Base-by-base conservation (phyloP, 345 rosid species). In the Excoecaria agallocha region DNA sequence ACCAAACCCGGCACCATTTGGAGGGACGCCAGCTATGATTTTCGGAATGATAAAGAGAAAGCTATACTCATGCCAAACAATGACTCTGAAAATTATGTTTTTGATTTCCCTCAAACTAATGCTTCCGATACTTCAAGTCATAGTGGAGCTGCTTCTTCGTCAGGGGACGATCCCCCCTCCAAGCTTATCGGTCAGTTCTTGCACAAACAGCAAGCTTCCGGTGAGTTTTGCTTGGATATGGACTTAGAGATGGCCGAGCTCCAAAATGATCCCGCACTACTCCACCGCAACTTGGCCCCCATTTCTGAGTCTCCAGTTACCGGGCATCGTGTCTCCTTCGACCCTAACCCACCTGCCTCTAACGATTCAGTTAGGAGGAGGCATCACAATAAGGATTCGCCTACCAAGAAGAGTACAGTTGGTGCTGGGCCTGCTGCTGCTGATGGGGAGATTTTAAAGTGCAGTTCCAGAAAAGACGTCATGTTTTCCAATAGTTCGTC, bases 191-290 rank as follows among this genome's bases (percentile, higher is more conserved):
- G 84, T 57, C 89, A 84, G 82, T 92, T 94, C 76, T 80, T 92
- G 67, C 90, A 87, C 78, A 82, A 85, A 24, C 98, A 94, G 52
- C 78, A 80, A 72, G 94, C 90, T 52, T 90, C 94, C 16, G 90
- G 96, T 1, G 91, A 90, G 67, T 76, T 86, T 76, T 85, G 86
- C 15, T 76, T 94, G n/a, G 96, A 94, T 81, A 77, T 90, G 81
- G 97, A 94, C 78, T 76, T 87, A 57, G 87, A 83, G 65, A 93
- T 91, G 90, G 87, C 82, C 4, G 93, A 93, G 85, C 88, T 89
- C 39, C 87, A 84, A 55, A 69, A 55, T 65, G 70, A 69, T 6
- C 6, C 58, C 1, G 30, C 37, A 35, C 35, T 35, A 25, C 0
- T 12, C 30, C 66, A 74, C 15, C 76, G 72, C 3, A 78, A 54